A percentile compares a stretch with the other conserved stretches of the same genome.
phyloP scores from a whole-genome alignment of 1,284 basidiomycete genomes.

The Vanrija sp. region DNA sequence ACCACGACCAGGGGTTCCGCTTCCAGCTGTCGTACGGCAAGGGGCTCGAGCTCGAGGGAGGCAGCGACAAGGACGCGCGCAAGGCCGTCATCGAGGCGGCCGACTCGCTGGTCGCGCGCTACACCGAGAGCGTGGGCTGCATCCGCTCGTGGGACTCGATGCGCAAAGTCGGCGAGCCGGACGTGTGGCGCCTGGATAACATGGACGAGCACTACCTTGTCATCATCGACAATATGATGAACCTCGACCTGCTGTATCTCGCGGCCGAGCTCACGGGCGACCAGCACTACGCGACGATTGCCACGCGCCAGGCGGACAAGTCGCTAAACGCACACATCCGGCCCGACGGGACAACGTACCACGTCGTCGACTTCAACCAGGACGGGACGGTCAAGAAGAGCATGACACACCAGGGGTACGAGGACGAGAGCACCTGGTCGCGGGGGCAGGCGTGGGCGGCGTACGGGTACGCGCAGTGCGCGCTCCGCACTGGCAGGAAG shows the following conservation, averaged over 20 bases:
- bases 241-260: slow-evolving; percentile 37
- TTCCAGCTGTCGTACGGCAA: slow-evolving; percentile 36
- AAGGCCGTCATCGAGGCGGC: slow-evolving; percentile 30
- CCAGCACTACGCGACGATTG: slow-evolving; percentile 26
- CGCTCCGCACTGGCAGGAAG: slow-evolving; percentile 31
- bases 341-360: slow-evolving; percentile 32
- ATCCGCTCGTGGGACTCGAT: slow-evolving; percentile 32
- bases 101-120: slow-evolving; percentile 32
- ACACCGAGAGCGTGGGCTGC: slow-evolving; percentile 21
- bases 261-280: slow-evolving; percentile 32
- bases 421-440: slow-evolving; percentile 32
- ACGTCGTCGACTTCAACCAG: slow-evolving; percentile 35
- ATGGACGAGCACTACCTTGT: slow-evolving; percentile 33
- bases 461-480: slow-evolving; percentile 40
- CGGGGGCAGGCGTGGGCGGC: slow-evolving; percentile 42
- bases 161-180: slow-evolving; percentile 5
- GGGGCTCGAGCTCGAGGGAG: too few relatives aligned
- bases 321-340: slow-evolving; percentile 25
- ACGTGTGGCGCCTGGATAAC: slow-evolving; percentile 23
- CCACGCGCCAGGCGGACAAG: slow-evolving; percentile 31
- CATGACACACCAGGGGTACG: slow-evolving; percentile 25
- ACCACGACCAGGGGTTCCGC: slow-evolving; percentile 40
- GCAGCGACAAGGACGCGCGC: background rate
- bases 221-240: slow-evolving; percentile 46
- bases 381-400: slow-evolving; percentile 8